Evolutionary conservation across 805 yeast genomes (phyloP).

Genomic region (Yarrowia sp.): DNA sequence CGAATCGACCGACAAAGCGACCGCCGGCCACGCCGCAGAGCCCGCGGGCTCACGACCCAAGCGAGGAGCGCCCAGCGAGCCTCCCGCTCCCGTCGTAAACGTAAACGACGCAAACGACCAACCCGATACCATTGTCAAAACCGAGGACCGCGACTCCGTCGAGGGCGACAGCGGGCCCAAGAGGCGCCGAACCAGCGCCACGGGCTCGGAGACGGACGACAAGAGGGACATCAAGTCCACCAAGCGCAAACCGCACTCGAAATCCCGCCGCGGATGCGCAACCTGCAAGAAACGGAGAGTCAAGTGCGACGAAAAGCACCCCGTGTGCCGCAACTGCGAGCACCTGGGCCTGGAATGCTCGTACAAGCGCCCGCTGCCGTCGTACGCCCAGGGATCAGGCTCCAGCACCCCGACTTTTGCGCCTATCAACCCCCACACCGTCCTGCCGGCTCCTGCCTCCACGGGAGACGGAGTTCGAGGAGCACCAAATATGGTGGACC

Average conservation of each 20-base stretch:
- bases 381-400: slow-evolving; percentile 6
- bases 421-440: slow-evolving; percentile 2
- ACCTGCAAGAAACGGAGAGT: slow-evolving; percentile 88
- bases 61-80: neutral
- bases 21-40: neutral
- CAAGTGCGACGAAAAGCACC: slow-evolving; percentile 86
- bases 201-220: slow-evolving; percentile 23
- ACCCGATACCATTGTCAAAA: slow-evolving; percentile 9
- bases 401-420: neutral
- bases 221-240: neutral
- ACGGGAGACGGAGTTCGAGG: slow-evolving; percentile 38
- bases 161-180: neutral
- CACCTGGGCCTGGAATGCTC: slow-evolving; percentile 78
- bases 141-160: slow-evolving; percentile 10
- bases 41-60: neutral
- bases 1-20: neutral
- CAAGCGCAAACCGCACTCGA: slow-evolving; percentile 84
- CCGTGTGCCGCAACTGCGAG: slow-evolving; percentile 73
- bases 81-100: slow-evolving; percentile 18
- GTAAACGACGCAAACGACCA: slow-evolving; percentile 23
- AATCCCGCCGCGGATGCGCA: slow-evolving; percentile 83
- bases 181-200: neutral
- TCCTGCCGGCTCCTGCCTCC: slow-evolving; percentile 30
- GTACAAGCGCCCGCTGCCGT: slow-evolving; percentile 41
- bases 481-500: slow-evolving; percentile 65